These are phyloP conservation scores for Eimeria brunetti DNA, from an alignment of 169 alveolate species.

Conservation along the genomic window DNA sequence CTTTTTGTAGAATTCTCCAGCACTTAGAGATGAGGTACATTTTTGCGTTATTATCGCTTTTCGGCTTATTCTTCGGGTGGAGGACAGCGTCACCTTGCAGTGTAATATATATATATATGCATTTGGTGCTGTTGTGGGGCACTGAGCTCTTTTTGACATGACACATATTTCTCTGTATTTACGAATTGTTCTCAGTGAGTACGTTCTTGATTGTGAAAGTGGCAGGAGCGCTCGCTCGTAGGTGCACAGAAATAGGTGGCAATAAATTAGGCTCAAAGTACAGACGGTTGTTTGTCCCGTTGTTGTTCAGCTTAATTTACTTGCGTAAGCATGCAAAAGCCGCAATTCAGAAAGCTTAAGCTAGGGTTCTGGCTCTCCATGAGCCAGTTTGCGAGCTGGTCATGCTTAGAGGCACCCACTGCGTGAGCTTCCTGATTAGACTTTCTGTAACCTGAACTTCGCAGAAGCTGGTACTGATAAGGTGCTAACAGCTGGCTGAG, in stretches of 20 bases:
- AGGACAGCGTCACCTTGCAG: background rate
- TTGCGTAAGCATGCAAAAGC: background rate
- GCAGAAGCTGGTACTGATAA: background rate
- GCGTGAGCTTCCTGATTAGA: background rate
- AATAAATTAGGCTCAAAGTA: background rate
- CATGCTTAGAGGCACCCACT: no score
- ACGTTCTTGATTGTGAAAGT: background rate
- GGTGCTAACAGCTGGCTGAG: background rate
- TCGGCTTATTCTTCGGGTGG: no score
- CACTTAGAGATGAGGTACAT: background rate
- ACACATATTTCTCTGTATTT: no score
- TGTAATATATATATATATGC: no score
- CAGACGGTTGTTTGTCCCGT: background rate
- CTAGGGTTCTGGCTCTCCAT: background rate
- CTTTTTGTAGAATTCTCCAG: no score
- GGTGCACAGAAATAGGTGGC: background rate
- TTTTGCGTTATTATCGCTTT: no score
- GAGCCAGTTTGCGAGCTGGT: background rate
- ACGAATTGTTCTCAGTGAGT: background rate
- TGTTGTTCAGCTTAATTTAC: background rate
- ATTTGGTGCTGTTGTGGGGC: background rate
- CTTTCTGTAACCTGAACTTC: background rate
- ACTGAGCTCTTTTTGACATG: background rate
- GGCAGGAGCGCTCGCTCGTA: background rate
- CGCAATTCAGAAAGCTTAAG: background rate